Percentiles rank a stretch among this genome's conserved stretches.
These are phyloP conservation scores for Dothiorella sarmentorum DNA, from an alignment of 2,329 filamentous ascomycete genomes.

Conservation along the genomic window DNA sequence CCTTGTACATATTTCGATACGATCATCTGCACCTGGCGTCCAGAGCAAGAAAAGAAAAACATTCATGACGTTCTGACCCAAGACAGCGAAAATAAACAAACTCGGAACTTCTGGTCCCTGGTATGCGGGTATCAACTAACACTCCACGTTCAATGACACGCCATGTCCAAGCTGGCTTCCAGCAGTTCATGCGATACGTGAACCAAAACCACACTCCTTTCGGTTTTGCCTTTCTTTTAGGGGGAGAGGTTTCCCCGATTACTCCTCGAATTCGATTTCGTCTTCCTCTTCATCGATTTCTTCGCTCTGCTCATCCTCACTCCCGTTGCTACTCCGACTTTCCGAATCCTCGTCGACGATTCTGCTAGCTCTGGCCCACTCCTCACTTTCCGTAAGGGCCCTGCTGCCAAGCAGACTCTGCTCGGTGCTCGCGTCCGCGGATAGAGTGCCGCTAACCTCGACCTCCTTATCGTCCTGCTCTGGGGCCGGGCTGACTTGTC, in stretches of 20 bases:
- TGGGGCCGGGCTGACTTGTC: slow-evolving; percentile 33
- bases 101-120: background rate
- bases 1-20: background rate
- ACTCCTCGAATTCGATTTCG: slow-evolving; percentile 14
- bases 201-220: background rate
- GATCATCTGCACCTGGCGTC: no score
- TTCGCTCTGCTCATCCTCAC: slow-evolving; percentile 25
- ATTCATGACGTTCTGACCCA: no score
- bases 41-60: background rate
- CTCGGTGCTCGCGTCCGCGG: background rate
- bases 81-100: no score
- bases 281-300: slow-evolving; percentile 37
- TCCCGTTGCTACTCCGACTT: background rate
- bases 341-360: slow-evolving; percentile 30
- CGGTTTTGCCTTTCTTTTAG: background rate
- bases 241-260: background rate
- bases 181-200: no score
- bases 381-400: slow-evolving; percentile 31
- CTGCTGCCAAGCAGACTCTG: slow-evolving; percentile 15
- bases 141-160: background rate
- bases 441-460: slow-evolving; percentile 10
- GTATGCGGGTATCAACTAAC: slow-evolving; percentile 4
- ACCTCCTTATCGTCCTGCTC: slow-evolving; percentile 24
- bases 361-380: slow-evolving; percentile 36
- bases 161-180: background rate